Conservation (phyloP, 73 alveolate species). For the Tetrahymena malaccensis region DNA sequence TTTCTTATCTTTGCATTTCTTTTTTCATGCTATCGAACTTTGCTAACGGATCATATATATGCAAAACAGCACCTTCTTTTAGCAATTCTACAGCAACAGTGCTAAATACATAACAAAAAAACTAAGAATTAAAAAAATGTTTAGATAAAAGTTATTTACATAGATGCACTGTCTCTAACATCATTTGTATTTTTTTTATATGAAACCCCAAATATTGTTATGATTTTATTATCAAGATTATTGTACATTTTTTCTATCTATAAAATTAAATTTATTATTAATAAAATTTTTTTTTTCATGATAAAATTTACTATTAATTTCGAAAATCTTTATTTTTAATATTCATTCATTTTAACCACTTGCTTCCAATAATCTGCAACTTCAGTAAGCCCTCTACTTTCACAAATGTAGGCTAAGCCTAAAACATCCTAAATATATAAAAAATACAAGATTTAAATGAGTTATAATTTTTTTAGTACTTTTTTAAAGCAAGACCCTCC, state of each 20-base stretch:
- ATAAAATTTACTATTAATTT: not conserved
- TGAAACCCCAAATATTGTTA: conserved; percentile 19
- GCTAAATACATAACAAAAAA: not conserved
- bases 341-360: not conserved
- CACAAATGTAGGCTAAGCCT: conserved; percentile 7
- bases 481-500: conserved; percentile 98
- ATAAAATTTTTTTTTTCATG: not conserved
- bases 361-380: conserved; percentile 19
- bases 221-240: not conserved
- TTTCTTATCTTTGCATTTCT: not conserved
- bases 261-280: not conserved
- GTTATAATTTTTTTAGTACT: not conserved
- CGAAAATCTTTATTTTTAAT: not conserved
- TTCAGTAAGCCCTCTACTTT: not conserved
- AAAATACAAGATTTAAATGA: not conserved
- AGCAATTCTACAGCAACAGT: not conserved
- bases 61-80: conserved; percentile 6
- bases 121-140: not conserved
- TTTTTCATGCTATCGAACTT: not conserved
- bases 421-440: not conserved
- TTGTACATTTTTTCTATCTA: not conserved
- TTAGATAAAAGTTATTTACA: not conserved
- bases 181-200: conserved; percentile 31
- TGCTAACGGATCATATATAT: conserved; percentile 16
- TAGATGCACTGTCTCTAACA: conserved; percentile 18